Base-by-base conservation (phyloP, 768 basidiomycete genomes). In the Lepiota brunneoincarnata region DNA sequence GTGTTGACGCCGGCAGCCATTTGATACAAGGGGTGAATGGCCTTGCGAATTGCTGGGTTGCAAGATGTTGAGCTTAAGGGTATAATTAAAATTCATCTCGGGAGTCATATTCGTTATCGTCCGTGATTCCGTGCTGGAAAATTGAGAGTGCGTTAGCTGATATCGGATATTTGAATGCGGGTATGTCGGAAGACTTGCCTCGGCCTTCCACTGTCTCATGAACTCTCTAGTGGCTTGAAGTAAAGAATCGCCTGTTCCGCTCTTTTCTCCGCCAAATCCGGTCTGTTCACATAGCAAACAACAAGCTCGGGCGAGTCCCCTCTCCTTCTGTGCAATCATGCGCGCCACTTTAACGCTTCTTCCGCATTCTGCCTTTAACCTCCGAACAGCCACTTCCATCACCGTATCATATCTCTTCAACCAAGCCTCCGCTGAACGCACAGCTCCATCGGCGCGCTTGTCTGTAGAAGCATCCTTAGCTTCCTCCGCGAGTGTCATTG, bases 231-330 rank as follows among this genome's bases (percentile, higher is more conserved):
- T 71, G 36, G 71, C 61, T 34, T 66, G 63, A 58, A 78, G 63
- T 6, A 78, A 61, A 2, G 67, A 65, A 55, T 72, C 72, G 5
- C 72, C 73, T 62, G 72, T 71, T 37, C 72, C 75, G 40, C 71
- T 68, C 10, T 74, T 73, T 2, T 70, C 68, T 2, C 70, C 67
- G 0, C 77, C 76, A 61, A 66, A 77, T 0, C 76, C 76, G 0
- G 76, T 77, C 59, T 78, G 77, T 58, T 78, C 77, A 43, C 70
- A 74, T 14, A 78, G 64, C 55, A 77, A 61, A 54, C 77, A 78
- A 49, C 74, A 75, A 1, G 69, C 71, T 44, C 69, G 67, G 1
- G 71, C 71, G 14, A 78, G 63, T 4, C 63, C 66, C 39, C 72
- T 66, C 54, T 77, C 75, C 51, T 70, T 72, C 2, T 63, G 56